Evolutionary conservation across 2,329 filamentous ascomycete species (phyloP).

Genomic region (Fusarium foetens): DNA sequence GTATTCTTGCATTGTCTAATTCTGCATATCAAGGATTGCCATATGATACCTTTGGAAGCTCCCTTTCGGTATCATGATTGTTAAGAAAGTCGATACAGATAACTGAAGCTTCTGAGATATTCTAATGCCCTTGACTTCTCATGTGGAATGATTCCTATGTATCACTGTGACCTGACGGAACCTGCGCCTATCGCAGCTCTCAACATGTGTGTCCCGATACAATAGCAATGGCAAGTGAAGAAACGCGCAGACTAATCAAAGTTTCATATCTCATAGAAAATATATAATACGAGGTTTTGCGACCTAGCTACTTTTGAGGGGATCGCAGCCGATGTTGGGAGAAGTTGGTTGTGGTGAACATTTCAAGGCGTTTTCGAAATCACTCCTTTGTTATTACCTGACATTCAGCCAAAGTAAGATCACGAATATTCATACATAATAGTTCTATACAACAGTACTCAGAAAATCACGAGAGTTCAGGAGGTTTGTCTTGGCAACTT

Average conservation of each 20-base stretch:
- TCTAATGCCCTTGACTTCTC: background rate
- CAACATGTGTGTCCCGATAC: background rate
- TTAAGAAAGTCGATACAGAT: too few relatives aligned
- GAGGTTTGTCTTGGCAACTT: background rate
- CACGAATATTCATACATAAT: background rate
- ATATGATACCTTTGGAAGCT: too few relatives aligned
- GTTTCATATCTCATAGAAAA: background rate
- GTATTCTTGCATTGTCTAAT: background rate
- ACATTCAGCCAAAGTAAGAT: background rate
- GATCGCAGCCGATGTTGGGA: background rate
- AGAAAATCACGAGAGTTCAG: background rate
- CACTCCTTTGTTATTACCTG: too few relatives aligned
- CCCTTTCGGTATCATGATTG: background rate
- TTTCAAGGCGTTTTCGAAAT: background rate
- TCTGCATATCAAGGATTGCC: background rate
- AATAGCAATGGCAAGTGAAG: background rate
- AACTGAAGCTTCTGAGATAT: background rate
- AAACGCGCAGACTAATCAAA: background rate
- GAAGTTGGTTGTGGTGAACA: too few relatives aligned
- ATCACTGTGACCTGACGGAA: background rate
- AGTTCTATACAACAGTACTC: background rate
- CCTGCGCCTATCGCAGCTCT: background rate
- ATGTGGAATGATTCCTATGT: background rate
- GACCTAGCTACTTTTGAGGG: background rate
- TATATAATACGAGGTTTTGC: background rate